Evolutionary conservation across 2,329 filamentous ascomycete genomes (phyloP), one percentile per base, ranked within the genome.

Genomic region (Trichophyton rubrum): DNA sequence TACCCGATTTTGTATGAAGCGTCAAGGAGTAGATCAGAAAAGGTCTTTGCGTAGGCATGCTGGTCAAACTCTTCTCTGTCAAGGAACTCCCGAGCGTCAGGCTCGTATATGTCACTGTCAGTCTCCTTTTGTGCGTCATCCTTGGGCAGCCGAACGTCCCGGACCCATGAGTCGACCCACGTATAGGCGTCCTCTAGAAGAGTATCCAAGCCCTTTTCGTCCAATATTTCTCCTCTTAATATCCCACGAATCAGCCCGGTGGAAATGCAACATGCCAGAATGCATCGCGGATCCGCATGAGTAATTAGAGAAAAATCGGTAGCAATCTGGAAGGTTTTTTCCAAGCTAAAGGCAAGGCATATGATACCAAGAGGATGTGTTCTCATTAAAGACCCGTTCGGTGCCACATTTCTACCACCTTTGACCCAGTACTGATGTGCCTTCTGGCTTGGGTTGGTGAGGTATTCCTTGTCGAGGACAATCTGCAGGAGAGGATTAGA

Each of bases 321-420:
- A 0, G 78, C 78, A 0, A 75, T 56, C 20, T 71, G 67, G 63
- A 79, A 82, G 0, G 75, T 75, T 65, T 78, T 74, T 5, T 74
- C 71, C 7, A 78, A 68, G 0, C 65, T 69, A 55, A 73, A 69
- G 38, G 67, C 67, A 8, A 80, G 60, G 49, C 77, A 78, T 61
- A 81, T 76, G 4, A 81, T 65, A 0, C 79, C 80, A 13, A 81
- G 68, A 0, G 78, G 77, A 60, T 81, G 78, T 7, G 78, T 81
- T 7, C 80, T 67, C 80, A 82, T 82, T 11, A 82, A 64, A 49
- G 77, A 79, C 1, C 80, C 80, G 59, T 82, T 82, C 0, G 80
- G 77, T 0, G 80, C 80, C 3, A 72, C 70, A 2, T 73, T 67
- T 53, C 72, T 72, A 0, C 69, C 70, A 0, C 70, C 68, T 2